phyloP scores from a whole-genome alignment of 768 basidiomycete genomes.

The Leccinum ochraceum region DNA sequence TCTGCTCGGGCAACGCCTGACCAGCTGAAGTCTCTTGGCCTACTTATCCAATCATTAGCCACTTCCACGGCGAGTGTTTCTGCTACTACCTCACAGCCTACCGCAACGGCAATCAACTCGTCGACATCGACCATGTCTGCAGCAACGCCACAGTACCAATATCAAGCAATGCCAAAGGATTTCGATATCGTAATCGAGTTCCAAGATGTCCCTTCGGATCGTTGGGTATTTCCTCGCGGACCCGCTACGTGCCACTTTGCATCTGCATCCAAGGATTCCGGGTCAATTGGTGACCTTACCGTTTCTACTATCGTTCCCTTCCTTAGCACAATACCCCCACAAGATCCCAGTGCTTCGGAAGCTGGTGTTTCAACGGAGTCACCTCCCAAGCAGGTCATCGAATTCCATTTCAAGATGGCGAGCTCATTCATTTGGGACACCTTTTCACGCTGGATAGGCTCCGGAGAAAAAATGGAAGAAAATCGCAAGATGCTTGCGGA shows the following conservation, averaged over 20 bases:
- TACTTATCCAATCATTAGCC: conserved; percentile 72
- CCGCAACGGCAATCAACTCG: conserved; percentile 4
- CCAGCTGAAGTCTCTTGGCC: conserved; percentile 65
- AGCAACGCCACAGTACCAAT: conserved; percentile 24
- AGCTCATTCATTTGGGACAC: conserved; percentile 56
- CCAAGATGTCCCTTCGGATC: conserved; percentile 57
- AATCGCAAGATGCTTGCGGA: conserved; percentile 46
- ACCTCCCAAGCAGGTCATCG: conserved; percentile 36
- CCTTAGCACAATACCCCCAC: conserved; percentile 22
- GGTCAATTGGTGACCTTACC: conserved; percentile 33
- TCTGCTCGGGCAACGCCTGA: too few relatives aligned
- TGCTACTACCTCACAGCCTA: conserved; percentile 12
- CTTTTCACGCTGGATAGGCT: conserved; percentile 61
- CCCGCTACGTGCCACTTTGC: conserved; percentile 50
- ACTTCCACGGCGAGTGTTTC: conserved; percentile 9
- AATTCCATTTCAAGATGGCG: conserved; percentile 51
- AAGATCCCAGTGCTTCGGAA: conserved; percentile 16
- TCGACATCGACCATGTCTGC: conserved; percentile 16
- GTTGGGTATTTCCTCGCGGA: conserved; percentile 70
- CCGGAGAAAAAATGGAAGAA: conserved; percentile 50
- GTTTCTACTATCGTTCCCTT: conserved; percentile 52
- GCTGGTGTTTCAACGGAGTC: conserved; percentile 9
- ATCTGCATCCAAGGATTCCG: conserved; percentile 15
- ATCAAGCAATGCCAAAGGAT: conserved; percentile 44
- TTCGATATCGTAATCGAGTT: conserved; percentile 78